Conservation (phyloP, 495 filamentous ascomycete genomes). For the Penicillium pancosmium region DNA sequence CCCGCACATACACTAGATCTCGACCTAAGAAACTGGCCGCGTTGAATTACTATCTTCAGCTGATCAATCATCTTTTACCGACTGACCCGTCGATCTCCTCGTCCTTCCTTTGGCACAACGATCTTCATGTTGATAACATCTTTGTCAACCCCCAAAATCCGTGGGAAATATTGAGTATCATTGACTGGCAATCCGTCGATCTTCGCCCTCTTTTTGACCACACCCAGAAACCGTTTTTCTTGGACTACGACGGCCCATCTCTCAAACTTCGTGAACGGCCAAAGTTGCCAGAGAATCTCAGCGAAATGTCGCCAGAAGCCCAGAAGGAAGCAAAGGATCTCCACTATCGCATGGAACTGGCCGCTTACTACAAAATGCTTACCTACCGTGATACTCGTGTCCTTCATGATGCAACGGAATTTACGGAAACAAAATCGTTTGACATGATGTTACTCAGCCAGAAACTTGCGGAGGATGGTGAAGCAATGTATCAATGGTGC, state of each 20-base stretch:
- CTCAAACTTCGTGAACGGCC: conserved; percentile 19
- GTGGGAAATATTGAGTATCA: conserved; percentile 32
- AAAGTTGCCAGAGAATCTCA: conserved; percentile 22
- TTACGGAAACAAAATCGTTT: conserved; percentile 23
- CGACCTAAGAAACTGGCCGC: conserved; percentile 29
- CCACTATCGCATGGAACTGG: conserved; percentile 27
- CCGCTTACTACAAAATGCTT: conserved; percentile 20
- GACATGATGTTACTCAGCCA: conserved; percentile 25
- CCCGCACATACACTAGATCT: conserved; percentile 30
- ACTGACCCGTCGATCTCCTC: conserved; percentile 23
- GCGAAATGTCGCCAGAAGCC: conserved; percentile 20
- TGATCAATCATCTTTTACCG: conserved; percentile 31
- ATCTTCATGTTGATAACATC: conserved; percentile 43
- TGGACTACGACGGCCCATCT: conserved; percentile 30
- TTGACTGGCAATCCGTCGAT: conserved; percentile 40
- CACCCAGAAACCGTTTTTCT: conserved; percentile 26
- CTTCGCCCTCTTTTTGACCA: conserved; percentile 34
- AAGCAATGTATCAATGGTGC: conserved; percentile 26
- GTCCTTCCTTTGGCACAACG: conserved; percentile 36
- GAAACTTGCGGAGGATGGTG: conserved; percentile 30
- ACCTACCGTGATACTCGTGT: conserved; percentile 14
- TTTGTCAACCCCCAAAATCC: conserved; percentile 35
- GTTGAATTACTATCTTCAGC: conserved; percentile 29
- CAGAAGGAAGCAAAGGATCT: conserved; percentile 22
- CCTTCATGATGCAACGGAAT: conserved; percentile 30